Evolutionary conservation across 228 moss, liverwort and hornwort species (phyloP).

Genomic region (Sphagnum fallax): DNA sequence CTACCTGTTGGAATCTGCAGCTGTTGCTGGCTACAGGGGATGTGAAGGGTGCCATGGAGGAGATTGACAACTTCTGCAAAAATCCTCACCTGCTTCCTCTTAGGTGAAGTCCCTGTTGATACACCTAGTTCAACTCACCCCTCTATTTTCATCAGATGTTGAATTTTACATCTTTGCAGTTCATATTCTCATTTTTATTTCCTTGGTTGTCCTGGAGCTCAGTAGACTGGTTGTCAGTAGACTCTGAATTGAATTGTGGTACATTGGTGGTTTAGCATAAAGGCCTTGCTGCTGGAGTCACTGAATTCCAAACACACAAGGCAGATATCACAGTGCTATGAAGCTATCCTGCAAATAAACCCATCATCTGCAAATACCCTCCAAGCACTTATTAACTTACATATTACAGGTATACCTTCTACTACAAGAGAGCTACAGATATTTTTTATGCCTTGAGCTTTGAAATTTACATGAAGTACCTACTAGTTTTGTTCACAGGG

Average conservation of each 20-base stretch:
- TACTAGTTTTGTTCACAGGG: background rate
- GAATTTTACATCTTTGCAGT: background rate
- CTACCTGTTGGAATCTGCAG: conserved; percentile 15
- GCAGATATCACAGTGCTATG: conserved; percentile 45
- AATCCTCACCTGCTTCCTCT: conserved; percentile 54
- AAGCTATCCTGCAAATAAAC: conserved; percentile 50
- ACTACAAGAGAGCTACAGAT: background rate
- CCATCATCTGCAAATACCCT: conserved; percentile 61
- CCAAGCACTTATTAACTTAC: conserved; percentile 51
- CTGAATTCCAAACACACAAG: conserved; percentile 53
- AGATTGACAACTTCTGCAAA: conserved; percentile 66
- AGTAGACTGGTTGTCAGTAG: too few species aligned
- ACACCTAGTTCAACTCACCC: background rate
- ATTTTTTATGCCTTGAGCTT: background rate
- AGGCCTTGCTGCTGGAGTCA: conserved; percentile 70
- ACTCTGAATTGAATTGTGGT: too few species aligned
- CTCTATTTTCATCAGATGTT: background rate
- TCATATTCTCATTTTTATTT: background rate
- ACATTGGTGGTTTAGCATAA: conserved; percentile 40
- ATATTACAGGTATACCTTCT: conserved; percentile 41
- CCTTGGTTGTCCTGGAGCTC: background rate
- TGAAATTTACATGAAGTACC: background rate
- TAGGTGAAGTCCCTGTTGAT: conserved; percentile 31
- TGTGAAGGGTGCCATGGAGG: conserved; percentile 63
- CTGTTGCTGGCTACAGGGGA: conserved; percentile 79